Evolutionary conservation across 768 basidiomycete genomes (phyloP), one percentile per base, ranked within the genome.

Genomic region (Kockovaella imperatae): DNA sequence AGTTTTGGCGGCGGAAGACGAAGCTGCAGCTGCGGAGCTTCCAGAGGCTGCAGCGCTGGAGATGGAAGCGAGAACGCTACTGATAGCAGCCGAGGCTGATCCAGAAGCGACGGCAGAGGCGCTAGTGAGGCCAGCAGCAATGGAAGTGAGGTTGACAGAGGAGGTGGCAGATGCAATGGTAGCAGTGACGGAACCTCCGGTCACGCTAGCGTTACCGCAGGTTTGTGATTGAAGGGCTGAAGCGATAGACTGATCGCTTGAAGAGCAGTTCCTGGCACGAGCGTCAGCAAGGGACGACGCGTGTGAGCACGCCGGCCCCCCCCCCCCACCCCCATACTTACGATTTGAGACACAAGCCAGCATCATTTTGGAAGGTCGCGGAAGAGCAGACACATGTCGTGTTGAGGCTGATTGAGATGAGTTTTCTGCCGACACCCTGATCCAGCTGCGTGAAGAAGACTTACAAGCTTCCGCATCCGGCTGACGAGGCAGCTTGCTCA

Each of bases 401-500:
- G 47, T 68, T 61, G 48, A 57, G 49, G 39, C 57, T 64, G 42
- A 3, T 20, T 17, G 17, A 29, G 10, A 42, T 8, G 15, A 7
- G 29, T 21, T 2, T 17, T 17, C 20, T 25, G 42, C 15, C 4
- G 7, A 18, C 32, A 35, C 13, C 18, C 36, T 17, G 28, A 39
- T 31, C 7, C 1, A 25, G 23, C 8, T 18, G n/a, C 21, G 14
- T 2, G 13, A 44, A 14, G 23, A n/a, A 3, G 5, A 60, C 66
- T 55, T 42, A 68, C 66, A 46, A 56, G 23, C 51, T 49, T 20
- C 50, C 30, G 48, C 66, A 68, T 20, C 60, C 62, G 26, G 66
- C 62, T 21, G 60, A 31, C 17, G 55, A 30, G 20, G 63, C 60
- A 44, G 66, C 62, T 25, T 50, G 42, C 15, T 52, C 53, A 2